Evolutionary conservation across 2,329 filamentous ascomycete species (phyloP).

Genomic region (Aspergillus flavus): DNA sequence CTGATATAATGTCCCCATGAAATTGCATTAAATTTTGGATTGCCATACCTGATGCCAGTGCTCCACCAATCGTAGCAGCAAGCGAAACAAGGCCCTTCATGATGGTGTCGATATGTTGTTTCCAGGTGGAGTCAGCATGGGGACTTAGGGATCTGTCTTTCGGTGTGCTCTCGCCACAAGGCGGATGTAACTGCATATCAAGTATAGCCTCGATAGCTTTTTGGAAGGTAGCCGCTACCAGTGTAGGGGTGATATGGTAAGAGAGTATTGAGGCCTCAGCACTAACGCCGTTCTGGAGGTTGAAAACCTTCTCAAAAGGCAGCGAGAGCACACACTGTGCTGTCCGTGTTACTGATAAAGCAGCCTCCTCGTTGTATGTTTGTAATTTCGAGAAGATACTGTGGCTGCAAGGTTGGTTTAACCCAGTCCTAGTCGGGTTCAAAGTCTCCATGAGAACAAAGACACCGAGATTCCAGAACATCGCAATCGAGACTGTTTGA

Average conservation of each 20-base stretch:
- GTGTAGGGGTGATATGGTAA: slow-evolving; percentile 26
- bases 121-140: slow-evolving; percentile 7
- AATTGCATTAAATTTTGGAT: slow-evolving; percentile 16
- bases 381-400: not conserved
- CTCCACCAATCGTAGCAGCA: slow-evolving; percentile 26
- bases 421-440: not conserved
- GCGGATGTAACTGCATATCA: not conserved
- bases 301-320: slow-evolving; percentile 19
- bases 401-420: not conserved
- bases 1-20: slow-evolving; percentile 25
- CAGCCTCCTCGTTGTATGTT: slow-evolving; percentile 10
- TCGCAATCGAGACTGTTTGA: slow-evolving; percentile 19
- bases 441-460: slow-evolving; percentile 21
- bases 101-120: slow-evolving; percentile 19
- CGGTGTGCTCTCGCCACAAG: too few species aligned
- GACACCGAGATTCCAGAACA: slow-evolving; percentile 25
- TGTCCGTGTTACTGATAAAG: slow-evolving; percentile 15
- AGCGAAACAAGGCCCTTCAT: slow-evolving; percentile 27
- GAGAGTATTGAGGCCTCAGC: slow-evolving; percentile 22
- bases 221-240: slow-evolving; percentile 19
- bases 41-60: slow-evolving; percentile 15
- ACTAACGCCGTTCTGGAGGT: slow-evolving; percentile 25
- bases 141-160: not conserved
- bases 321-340: slow-evolving; percentile 16
- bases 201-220: slow-evolving; percentile 21